Evolutionary conservation across 257 asterid genomes (phyloP), one percentile per base, ranked within the genome.

Genomic region (Dorcoceras hygrometricum): DNA sequence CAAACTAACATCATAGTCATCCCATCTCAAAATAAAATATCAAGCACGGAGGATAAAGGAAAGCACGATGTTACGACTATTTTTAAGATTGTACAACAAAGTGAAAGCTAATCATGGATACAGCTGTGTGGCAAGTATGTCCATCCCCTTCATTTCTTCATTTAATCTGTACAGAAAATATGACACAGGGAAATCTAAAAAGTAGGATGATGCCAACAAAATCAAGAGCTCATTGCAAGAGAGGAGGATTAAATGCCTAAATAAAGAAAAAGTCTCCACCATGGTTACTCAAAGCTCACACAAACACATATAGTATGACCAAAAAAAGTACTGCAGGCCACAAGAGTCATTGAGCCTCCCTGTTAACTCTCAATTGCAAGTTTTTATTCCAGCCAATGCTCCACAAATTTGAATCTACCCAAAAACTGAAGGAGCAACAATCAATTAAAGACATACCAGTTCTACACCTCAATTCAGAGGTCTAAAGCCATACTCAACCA

Each of bases 91-190:
- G 32, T 23, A 62, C 31, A 67, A 23, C 32, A 14, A 57, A 32
- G 56, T 24, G 59, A 62, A 31, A 53, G 58, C 39, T 29, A 71
- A 71, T 8, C 48, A 78, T 86, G 99, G 99, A 94, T 90, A 94
- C 99, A 94, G 67, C 63, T 81, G 87, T 11, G 86, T 23, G 23
- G 95, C 88, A 34, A 94, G 97, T 63, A 77, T 79, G 29, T 83
- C 96, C 76, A 90, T 64, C 63, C 90, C 96, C 73, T 85, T 90
- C 91, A 94, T 87, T 81, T 90, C 99, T 76, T 94, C 96, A 51
- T 88, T 90, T 67, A 94, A 76, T 80, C 97, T 94, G 96, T 86
- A 76, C 3, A 53, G 46, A 26, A 75, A 31, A 23, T 39, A 22
- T 36, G 22, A 10, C 31, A 8, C 53, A 62, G 12, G n/a, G 31